Evolutionary conservation across 768 basidiomycete species (phyloP), one percentile per base, ranked within the genome.

Genomic region (Lactifluus echinatus): DNA sequence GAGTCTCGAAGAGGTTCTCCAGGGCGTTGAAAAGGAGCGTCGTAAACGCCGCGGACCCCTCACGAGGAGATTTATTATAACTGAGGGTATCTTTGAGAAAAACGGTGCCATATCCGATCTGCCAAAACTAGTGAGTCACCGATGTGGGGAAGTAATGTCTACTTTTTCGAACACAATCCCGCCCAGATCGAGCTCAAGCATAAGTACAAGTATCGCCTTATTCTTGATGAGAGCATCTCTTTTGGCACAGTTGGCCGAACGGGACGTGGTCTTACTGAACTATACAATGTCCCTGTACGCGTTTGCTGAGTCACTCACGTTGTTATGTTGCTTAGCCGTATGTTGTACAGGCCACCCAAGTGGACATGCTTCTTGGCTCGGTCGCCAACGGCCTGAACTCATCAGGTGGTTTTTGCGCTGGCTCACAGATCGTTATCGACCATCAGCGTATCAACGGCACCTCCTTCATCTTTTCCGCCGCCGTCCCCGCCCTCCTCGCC

Each of bases 371-470:
- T n/a, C 76, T 95, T 2, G 95, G 93, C 3, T 94, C 91, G 24
- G 79, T 91, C 58, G 87, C 93, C 0, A 92, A 79, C 36, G 87
- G 88, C 14, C 79, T 98, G 19, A 82, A 81, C 57, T 82, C 94
- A 0, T 78, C 79, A 2, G 96, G 95, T 47, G 96, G 96, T 1
- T 99, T 98, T 79, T 98, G 95, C 66, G 92, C 92, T 3, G 96
- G 96, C 24, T 87, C 89, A 1, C 71, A 72, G 17, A 78, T 82
- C 39, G 89, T 96, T 29, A 82, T 92, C 23, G 82, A 90, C 61
- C 95, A 99, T 67, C 95, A 96, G 82, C 93, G 93, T 45, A 96
- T 95, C 79, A 98, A 98, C 68, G 92, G 90, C 15, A 85, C 92
- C 3, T 84, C 93, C 0, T 95, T 92, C 69, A 93, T 99, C 57